These are phyloP conservation scores for Fraxinus floribunda DNA, from an alignment of 305 asterid genomes.

Conservation along the genomic window DNA sequence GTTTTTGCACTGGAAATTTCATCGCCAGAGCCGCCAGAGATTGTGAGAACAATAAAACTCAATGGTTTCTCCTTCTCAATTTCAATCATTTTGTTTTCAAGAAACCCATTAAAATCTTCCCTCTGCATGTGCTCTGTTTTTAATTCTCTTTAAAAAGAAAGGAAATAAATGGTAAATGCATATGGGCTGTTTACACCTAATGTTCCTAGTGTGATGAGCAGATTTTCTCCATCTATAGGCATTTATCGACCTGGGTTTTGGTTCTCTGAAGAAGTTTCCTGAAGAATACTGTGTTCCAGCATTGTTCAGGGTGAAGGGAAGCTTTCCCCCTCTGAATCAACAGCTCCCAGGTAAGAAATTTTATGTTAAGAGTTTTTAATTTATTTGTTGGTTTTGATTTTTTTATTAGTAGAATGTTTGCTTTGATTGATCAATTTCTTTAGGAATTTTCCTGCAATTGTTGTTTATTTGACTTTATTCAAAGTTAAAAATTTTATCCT, in stretches of 20 bases:
- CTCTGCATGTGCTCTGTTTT: conserved; percentile 9
- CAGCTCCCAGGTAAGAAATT: conserved; percentile 42
- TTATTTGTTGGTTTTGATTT: conserved; percentile 10
- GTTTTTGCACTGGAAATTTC: conserved; percentile 7
- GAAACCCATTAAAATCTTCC: conserved; percentile 3
- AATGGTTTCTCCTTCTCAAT: conserved; percentile 2
- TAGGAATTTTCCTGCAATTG: not conserved
- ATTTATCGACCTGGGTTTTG: conserved; percentile 51
- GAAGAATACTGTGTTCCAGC: conserved; percentile 50
- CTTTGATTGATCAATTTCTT: not conserved
- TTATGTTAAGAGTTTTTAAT: not conserved
- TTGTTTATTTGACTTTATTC: conserved; percentile 3
- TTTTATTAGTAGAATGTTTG: conserved; percentile 1
- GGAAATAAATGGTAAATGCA: conserved; percentile 55
- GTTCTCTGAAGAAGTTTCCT: conserved; percentile 35
- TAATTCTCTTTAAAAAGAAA: not conserved
- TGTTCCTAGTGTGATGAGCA: conserved; percentile 35
- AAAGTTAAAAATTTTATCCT: not conserved
- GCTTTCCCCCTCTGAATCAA: conserved; percentile 47
- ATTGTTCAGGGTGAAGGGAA: conserved; percentile 53
- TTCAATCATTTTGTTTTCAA: conserved; percentile 15
- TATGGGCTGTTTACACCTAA: conserved; percentile 56
- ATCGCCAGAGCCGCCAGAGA: conserved; percentile 34
- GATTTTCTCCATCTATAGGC: conserved; percentile 43
- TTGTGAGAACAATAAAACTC: conserved; percentile 6